Percentiles rank a stretch among this genome's conserved stretches.
phyloP scores from a whole-genome alignment of 176 grass and related monocot genomes.

The Thalia dealbata region DNA sequence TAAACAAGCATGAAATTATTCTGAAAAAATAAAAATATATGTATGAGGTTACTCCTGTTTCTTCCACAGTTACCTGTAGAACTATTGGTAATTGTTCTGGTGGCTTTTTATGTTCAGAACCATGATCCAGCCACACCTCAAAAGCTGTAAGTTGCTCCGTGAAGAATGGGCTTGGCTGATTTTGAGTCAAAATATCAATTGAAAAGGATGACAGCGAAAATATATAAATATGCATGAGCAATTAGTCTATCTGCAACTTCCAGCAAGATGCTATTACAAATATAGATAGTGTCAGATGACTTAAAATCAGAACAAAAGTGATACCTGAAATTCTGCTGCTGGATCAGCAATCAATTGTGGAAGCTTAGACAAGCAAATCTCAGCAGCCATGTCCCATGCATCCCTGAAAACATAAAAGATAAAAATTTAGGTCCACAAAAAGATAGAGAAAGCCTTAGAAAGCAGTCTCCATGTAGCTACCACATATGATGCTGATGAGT shows the following conservation, averaged over 20 bases:
- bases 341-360: conserved; percentile 68
- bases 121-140: conserved; percentile 99
- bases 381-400: conserved; percentile 99
- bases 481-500: conserved; percentile 99
- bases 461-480: conserved; percentile 29
- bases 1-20: background rate
- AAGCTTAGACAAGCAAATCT: conserved; percentile 96
- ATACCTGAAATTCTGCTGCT: conserved; percentile 84
- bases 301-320: conserved; percentile 6
- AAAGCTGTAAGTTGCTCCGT: conserved; percentile 95
- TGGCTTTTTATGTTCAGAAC: conserved; percentile 81
- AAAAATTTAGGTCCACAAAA: conserved; percentile 7
- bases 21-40: background rate
- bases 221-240: background rate
- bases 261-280: conserved; percentile 16
- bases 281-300: background rate
- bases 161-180: conserved; percentile 93
- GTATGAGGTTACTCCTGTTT: background rate
- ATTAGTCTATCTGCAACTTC: background rate
- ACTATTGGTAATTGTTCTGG: conserved; percentile 97
- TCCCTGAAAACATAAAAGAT: conserved; percentile 45
- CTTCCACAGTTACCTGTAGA: conserved; percentile 56
- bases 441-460: background rate
- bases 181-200: conserved; percentile 24
- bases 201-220: background rate